Percentiles rank a stretch among this genome's conserved stretches.
Evolutionary conservation across 495 filamentous ascomycete genomes (phyloP).

Genomic region (Bacidia gigantensis): DNA sequence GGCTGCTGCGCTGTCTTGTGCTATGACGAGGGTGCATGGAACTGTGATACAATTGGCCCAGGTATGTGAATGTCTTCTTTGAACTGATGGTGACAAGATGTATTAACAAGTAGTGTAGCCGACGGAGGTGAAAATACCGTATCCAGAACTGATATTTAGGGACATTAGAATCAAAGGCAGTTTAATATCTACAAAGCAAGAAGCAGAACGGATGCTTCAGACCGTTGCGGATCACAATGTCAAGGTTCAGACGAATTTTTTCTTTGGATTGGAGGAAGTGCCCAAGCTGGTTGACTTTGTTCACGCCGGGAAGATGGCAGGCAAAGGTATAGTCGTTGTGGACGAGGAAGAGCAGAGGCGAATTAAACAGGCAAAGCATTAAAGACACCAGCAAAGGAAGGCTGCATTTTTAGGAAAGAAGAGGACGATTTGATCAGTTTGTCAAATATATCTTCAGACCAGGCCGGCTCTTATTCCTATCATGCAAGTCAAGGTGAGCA

Average conservation of each 20-base stretch:
- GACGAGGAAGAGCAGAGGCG: constrained; percentile 13
- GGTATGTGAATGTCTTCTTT: constrained; percentile 16
- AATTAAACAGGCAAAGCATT: constrained; percentile 1
- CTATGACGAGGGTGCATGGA: constrained; percentile 42
- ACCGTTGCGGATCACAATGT: constrained; percentile 38
- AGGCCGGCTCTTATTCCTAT: no score
- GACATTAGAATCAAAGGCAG: constrained; percentile 38
- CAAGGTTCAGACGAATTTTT: constrained; percentile 35
- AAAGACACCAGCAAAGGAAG: background rate
- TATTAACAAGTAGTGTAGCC: constrained; percentile 16
- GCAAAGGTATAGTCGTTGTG: constrained; percentile 28
- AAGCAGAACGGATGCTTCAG: constrained; percentile 37
- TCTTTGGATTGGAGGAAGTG: constrained; percentile 39
- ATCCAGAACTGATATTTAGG: constrained; percentile 38
- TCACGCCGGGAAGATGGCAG: constrained; percentile 36
- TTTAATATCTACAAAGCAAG: constrained; percentile 31
- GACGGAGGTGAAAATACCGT: constrained; percentile 34
- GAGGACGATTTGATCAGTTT: no score
- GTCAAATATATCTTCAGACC: no score
- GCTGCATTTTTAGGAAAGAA: background rate
- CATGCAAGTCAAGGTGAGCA: no score
- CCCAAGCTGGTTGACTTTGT: constrained; percentile 34
- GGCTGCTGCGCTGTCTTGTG: constrained; percentile 31
- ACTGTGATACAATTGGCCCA: constrained; percentile 42
- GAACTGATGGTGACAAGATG: no score